Evolutionary conservation across 768 basidiomycete genomes (phyloP).

Genomic region (Psilocybe sp.): DNA sequence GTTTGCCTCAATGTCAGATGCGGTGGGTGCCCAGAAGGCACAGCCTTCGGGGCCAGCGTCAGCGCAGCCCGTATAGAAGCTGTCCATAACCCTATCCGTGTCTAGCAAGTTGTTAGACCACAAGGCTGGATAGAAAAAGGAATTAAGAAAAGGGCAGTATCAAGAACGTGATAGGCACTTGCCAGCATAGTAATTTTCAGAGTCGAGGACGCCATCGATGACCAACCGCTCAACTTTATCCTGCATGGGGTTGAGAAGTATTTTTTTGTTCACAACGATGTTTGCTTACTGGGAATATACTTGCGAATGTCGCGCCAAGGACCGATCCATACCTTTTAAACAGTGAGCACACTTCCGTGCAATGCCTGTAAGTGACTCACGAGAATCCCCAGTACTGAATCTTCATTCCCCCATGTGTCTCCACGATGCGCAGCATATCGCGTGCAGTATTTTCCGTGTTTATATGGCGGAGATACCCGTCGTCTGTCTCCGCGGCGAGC

Average conservation of each 20-base stretch:
- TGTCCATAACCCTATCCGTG: constrained; percentile 29
- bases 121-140: constrained; percentile 16
- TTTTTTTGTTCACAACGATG: neutral
- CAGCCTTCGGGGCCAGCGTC: constrained; percentile 32
- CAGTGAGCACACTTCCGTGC: neutral
- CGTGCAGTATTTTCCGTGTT: constrained; percentile 35
- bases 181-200: constrained; percentile 37
- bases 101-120: constrained; percentile 34
- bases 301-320: constrained; percentile 29
- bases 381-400: constrained; percentile 33
- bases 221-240: constrained; percentile 33
- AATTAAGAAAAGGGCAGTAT: neutral
- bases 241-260: constrained; percentile 7
- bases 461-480: constrained; percentile 26
- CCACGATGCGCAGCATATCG: constrained; percentile 35
- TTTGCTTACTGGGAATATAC: constrained; percentile 29
- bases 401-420: constrained; percentile 29
- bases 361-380: constrained; percentile 8
- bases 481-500: constrained; percentile 28
- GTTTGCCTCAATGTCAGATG: constrained; percentile 29
- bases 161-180: neutral
- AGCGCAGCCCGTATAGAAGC: constrained; percentile 33
- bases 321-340: constrained; percentile 21
- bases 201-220: constrained; percentile 37
- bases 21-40: constrained; percentile 32